Evolutionary conservation across 179 eudicot species (phyloP), one percentile per base, ranked within the genome.

Genomic region (Pouteria campechiana): DNA sequence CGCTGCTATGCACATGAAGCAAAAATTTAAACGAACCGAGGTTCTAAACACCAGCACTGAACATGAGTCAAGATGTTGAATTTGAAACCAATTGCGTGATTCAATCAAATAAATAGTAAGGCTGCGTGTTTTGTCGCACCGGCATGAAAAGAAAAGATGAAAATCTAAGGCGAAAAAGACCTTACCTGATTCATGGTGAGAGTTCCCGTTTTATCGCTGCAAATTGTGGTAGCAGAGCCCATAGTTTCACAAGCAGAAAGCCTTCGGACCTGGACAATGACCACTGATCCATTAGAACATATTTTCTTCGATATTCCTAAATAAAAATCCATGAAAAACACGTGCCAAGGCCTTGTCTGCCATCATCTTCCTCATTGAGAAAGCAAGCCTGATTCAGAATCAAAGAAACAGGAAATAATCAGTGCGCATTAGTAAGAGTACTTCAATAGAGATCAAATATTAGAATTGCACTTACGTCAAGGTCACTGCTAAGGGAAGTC

Each of bases 171-270:
- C 25, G 12, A 5, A 20, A 15, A 24, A 9, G 7, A 27, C 19
- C 40, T 27, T 46, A 88, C 97, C 93, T 89, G 81, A 63, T 85
- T 89, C 57, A 89, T 43, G 44, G 97, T 89, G 55, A 89, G 65
- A 27, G 97, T 89, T 63, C 97, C 97, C 38, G 97, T 89, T 73
- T 89, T 89, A 37, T 89, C 97, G 33, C 97, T 89, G 65, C 97
- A 89, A 46, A 89, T 89, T 44, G 97, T 89, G 41, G 97, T 89
- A 24, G 97, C 93, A 60, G 97, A 89, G 33, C 97, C 97, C 97
- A 88, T 88, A 34, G 97, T 88, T 69, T 88, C 97, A 64, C 97
- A 88, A 48, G 97, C 95, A 54, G 97, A 89, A 60, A 89, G 89
- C 60, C 97, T 75, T 11, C 97, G 84, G 33, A 89, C 96, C 96